Evolutionary conservation across 1,139 yeast species (phyloP), one percentile per base, ranked within the genome.

Genomic region (Kurtzmaniella quercitrusa): DNA sequence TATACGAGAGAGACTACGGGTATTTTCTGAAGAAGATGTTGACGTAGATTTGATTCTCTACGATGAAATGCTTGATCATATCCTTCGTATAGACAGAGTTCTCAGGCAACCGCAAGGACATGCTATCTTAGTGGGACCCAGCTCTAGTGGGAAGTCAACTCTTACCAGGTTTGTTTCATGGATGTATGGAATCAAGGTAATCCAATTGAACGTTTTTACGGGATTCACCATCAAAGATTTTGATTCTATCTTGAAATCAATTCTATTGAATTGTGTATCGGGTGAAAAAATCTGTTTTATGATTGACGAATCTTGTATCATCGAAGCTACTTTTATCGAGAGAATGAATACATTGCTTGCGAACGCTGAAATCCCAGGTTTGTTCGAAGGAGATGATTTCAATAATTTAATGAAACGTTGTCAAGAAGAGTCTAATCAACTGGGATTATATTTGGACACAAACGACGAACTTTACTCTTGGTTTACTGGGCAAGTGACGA

Each of bases 331-430:
- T 0, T 91, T 91, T 56, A 65, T 93, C 29, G 98, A 93, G 61
- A 70, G 96, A 48, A 89, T 93, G 95, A 93, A 93, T 55, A 88
- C 95, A 0, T 66, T 93, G 25, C 69, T 93, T 33, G 97, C 98
- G 0, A 93, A 91, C 59, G 88, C 96, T 0, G 97, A 91, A 53
- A 77, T 90, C 19, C 97, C 97, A 1, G 97, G 96, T 2, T 66
- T 93, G 17, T 93, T 88, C 60, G 89, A 81, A 50, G 93, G 82
- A 0, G 95, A 88, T 11, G 91, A 87, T 12, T 75, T 68, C 43
- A 65, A 68, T 0, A 51, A 71, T 2, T 63, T 90, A 42, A 70
- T 87, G 71, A 65, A 65, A 1, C 56, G 75, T 2, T 83, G 95
- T 49, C 64, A 72, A 19, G 84, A 81, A 23, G 81, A 79, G 40